Base-by-base conservation (phyloP, 371 early-diverging fungal genomes). In the Syncephalis fuscata region DNA sequence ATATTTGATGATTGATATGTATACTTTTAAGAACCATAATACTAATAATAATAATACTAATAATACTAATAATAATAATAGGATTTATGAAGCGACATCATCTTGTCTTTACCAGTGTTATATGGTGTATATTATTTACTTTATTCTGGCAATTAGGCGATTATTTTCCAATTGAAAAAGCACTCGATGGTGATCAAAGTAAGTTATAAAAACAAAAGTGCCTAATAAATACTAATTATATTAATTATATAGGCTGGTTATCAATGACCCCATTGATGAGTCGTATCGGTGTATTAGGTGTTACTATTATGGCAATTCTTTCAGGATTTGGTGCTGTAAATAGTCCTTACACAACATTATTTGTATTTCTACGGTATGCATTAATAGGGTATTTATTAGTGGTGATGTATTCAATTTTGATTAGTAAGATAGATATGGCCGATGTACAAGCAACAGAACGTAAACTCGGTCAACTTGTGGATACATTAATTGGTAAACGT, bases 301-400 rank as follows among this genome's bases (percentile, higher is more conserved):
- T 93, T 27, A 82, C 91, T 0, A 55, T 92, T 32, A 92, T 89
- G 70, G 88, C 96, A 0, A 64, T 87, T 10, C 64, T 95, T 2
- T 91, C 96, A 0, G 96, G 94, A 15, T 90, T 93, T 58, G 92
- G 92, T 62, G 91, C 92, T 0, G 89, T 92, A 26, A 82, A 86
- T 58, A 76, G 80, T 23, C 91, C 92, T 0, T 92, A 85, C 53
- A 77, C 77, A 19, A 61, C 56, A 20, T 59, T 82, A 19, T 71
- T 67, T 53, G 67, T 76, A 48, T 84, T 86, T 63, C 50, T 81
- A 23, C 66, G 75, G 67, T 68, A 61, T 26, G 50, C 14, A 42
- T 27, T 40, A n/a, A 16, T 36, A 25, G 22, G 20, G 32, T 44
- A 17, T 45, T 16, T 24, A 32, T 3, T 40, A 10, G 24, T 41